Conservation (phyloP, 495 filamentous ascomycete genomes). For the Trichodelitschia bisporula region DNA sequence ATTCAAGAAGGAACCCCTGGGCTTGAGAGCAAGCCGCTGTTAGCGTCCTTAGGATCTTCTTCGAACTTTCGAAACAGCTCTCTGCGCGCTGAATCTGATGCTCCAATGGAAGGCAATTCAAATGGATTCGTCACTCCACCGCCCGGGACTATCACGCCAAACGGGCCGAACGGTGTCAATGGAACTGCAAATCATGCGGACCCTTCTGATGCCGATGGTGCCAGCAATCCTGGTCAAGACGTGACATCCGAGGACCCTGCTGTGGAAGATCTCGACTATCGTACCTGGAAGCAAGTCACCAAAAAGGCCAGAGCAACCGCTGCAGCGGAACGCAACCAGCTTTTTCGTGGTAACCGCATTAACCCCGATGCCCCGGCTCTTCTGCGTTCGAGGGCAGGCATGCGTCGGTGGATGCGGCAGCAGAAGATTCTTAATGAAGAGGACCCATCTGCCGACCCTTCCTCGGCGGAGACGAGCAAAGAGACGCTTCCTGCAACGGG, state of each 20-base stretch:
- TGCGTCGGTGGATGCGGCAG: slow-evolving; percentile 57
- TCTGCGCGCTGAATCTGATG: slow-evolving; percentile 28
- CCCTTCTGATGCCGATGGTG: slow-evolving; percentile 33
- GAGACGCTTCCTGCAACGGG: slow-evolving; percentile 23
- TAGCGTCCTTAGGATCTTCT: slow-evolving; percentile 25
- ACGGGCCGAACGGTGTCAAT: slow-evolving; percentile 41
- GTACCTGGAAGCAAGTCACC: slow-evolving; percentile 95
- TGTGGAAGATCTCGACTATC: slow-evolving; percentile 70
- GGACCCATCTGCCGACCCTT: slow-evolving; percentile 15
- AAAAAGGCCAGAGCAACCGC: slow-evolving; percentile 86
- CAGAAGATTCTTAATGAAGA: slow-evolving; percentile 30
- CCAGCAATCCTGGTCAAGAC: slow-evolving; percentile 34
- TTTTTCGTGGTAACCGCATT: slow-evolving; percentile 64
- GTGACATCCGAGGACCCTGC: slow-evolving; percentile 26
- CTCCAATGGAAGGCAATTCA: slow-evolving; percentile 37
- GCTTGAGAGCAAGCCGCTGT: slow-evolving; percentile 31
- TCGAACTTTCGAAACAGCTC: slow-evolving; percentile 23
- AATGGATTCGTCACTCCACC: slow-evolving; percentile 73
- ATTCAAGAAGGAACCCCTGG: slow-evolving; percentile 46
- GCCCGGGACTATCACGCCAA: slow-evolving; percentile 50
- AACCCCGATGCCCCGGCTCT: slow-evolving; percentile 75
- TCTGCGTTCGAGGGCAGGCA: slow-evolving; percentile 48
- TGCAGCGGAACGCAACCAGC: slow-evolving; percentile 52
- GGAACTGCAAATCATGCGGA: slow-evolving; percentile 43
- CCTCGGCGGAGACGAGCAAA: slow-evolving; percentile 18